Base-by-base conservation (phyloP, 805 yeast species). In the Candida loeiensis region DNA sequence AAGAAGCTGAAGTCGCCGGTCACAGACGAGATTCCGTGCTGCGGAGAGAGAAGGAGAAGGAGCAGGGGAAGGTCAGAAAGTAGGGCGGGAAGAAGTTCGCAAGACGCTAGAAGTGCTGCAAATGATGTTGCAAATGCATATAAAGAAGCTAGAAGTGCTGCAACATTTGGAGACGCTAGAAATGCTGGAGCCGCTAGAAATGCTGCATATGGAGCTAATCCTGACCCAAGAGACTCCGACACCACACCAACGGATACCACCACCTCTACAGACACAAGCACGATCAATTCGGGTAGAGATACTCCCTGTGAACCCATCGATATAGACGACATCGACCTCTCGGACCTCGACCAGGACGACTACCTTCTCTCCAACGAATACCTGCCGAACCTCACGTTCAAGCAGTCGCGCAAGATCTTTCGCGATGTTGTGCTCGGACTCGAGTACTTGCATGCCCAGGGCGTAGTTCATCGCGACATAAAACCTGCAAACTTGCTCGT, bases 401-500 rank as follows among this genome's bases (percentile, higher is more conserved):
- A 73, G 36, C 79, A 85, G 58, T 76, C 89, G 0, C 76, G 90
- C 45, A 73, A 74, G 43, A 80, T 85, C 6, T 80, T 89, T 46
- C 71, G 95, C 47, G 96, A 91, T 49, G 93, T 90, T 12, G 73
- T 89, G 1, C 64, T 82, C 24, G 99, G 98, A 0, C 67, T 93
- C 26, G 98, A 91, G 61, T 93, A 90, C 59, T 63, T 91, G 49
- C 98, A 93, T 64, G 69, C 78, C 50, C 95, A 86, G 58, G 95
- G 95, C 2, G 86, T 90, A 33, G 85, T 91, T 13, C 99, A 91
- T 63, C 76, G 99, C 47, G 99, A 91, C 61, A 90, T 91, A 43
- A 91, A 91, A 58, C 98, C 99, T 2, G 95, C 98, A 2, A 91
- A 91, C 56, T 61, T 91, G 43, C 71, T 91, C 41, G 79, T 89